Base-by-base conservation (phyloP, 2,329 filamentous ascomycete species). In the Colletotrichum abscissum region DNA sequence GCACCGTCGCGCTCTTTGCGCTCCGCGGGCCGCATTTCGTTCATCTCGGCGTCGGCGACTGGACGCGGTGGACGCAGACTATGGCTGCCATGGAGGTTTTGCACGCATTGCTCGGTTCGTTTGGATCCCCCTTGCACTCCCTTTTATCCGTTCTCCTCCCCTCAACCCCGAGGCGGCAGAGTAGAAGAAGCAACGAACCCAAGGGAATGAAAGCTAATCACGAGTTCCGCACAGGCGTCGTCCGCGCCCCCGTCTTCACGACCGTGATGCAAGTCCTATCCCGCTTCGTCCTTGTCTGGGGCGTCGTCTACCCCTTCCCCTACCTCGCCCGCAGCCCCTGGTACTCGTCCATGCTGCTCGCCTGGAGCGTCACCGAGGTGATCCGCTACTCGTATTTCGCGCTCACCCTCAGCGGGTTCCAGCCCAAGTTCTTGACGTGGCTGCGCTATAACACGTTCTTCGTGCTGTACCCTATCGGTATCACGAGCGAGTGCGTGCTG, bases 321-420 rank as follows among this genome's bases (percentile, higher is more conserved):
- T 84, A 86, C 69, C 88, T 93, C 66, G 90, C 91, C 73, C 79
- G 84, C 64, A 90, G 87, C 75, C 84, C 88, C 24, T 90, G 88
- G 69, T 97, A 95, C 87, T 87, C 91, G 76, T 89, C 88, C 78
- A 95, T 97, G 94, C 88, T 98, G 72, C 79, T 92, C 69, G 95
- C 97, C 38, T 98, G 97, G 96, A 93, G 91, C 76, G 83, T 94
- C 72, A 98, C 97, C 74, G 97, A 99, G 85, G 93, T 98, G 66
- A 93, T 98, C 78, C 92, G 97, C 67, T 99, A 99, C 88, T 90
- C 91, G 60, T 99, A 94, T 88, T 98, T 98, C 81, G 93, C 94
- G 46, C 88, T 95, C 78, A 91, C 91, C 77, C 89, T 97, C 38
- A 85, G 87, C 75, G 88, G 90, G 33, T 80, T 84, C 73, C 90